Evolutionary conservation across 2,329 filamentous ascomycete species (phyloP).

Genomic region (Cladobotryum protrusum): DNA sequence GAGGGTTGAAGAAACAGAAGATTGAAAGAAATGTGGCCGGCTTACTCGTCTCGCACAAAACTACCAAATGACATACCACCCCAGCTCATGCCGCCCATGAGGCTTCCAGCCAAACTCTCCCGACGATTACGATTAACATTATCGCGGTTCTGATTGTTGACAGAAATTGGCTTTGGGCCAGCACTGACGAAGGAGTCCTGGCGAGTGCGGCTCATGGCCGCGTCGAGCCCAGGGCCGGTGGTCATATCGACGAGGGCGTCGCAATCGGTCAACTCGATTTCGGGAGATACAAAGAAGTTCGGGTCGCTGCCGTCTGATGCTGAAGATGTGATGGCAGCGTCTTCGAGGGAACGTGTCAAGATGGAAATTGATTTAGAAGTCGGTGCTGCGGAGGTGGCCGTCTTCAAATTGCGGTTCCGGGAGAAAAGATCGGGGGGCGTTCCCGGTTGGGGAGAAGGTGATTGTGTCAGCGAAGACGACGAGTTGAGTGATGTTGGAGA

Average conservation of each 20-base stretch:
- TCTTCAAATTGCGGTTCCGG: conserved; percentile 16
- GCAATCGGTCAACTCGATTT: conserved; percentile 23
- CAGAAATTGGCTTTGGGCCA: conserved; percentile 60
- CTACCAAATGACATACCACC: conserved; percentile 93
- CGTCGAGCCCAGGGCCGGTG: conserved; percentile 52
- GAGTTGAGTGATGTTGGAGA: conserved; percentile 30
- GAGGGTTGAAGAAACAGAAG: not conserved
- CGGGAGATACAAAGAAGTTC: conserved; percentile 19
- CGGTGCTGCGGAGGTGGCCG: conserved; percentile 12
- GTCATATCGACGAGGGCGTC: conserved; percentile 46
- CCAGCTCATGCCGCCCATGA: conserved; percentile 89
- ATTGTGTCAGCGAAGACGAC: conserved; percentile 29
- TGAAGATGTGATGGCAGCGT: conserved; percentile 19
- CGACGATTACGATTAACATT: conserved; percentile 51
- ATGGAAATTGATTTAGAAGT: conserved; percentile 33
- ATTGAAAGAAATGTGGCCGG: conserved; percentile 17
- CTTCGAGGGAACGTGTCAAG: conserved; percentile 17
- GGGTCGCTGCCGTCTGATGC: conserved; percentile 18
- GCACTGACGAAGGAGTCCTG: conserved; percentile 62
- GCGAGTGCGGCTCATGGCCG: conserved; percentile 49
- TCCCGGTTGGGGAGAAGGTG: conserved; percentile 30
- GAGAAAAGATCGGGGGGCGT: conserved; percentile 23
- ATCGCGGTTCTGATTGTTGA: conserved; percentile 58
- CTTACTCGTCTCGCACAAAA: conserved; percentile 97
- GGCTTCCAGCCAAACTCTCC: conserved; percentile 57